Percentiles rank a stretch among this genome's conserved stretches.
These are phyloP conservation scores for Lentinula sp. DNA, from an alignment of 768 basidiomycete species.

Conservation along the genomic window DNA sequence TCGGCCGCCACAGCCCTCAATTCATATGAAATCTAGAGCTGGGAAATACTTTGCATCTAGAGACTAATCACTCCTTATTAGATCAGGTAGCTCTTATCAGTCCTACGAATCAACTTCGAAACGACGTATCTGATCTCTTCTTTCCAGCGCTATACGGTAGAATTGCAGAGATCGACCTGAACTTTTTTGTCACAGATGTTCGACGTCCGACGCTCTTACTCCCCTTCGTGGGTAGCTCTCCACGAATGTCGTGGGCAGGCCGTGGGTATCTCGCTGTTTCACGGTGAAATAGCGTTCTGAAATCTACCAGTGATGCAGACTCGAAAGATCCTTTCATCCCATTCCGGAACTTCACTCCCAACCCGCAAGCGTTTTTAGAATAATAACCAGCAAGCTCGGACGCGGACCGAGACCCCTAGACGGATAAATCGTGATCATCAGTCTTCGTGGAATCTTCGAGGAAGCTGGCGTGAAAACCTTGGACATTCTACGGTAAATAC, in stretches of 20 bases:
- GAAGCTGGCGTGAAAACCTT: conserved; percentile 4
- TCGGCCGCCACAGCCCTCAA: too few relatives aligned
- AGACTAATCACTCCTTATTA: neutral
- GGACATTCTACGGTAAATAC: neutral
- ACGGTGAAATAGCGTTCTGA: neutral
- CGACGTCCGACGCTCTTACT: neutral
- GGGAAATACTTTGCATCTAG: neutral
- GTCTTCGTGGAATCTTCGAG: neutral
- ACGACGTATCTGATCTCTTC: too few relatives aligned
- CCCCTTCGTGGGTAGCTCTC: conserved; percentile 5
- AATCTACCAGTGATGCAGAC: neutral
- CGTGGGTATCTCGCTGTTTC: conserved; percentile 17
- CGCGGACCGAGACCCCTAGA: conserved; percentile 5
- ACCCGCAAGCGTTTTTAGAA: neutral
- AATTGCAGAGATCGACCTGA: neutral
- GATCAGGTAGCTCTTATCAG: neutral
- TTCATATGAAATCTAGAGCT: neutral
- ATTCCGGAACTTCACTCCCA: neutral
- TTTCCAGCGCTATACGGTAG: too few relatives aligned
- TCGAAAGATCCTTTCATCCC: neutral
- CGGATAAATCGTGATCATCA: neutral
- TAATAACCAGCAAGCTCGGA: neutral
- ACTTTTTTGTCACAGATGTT: neutral
- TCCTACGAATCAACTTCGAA: neutral
- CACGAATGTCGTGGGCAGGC: conserved; percentile 18